Evolutionary conservation across 768 basidiomycete species (phyloP), one percentile per base, ranked within the genome.

Genomic region (Candolleomyces efflorescens): DNA sequence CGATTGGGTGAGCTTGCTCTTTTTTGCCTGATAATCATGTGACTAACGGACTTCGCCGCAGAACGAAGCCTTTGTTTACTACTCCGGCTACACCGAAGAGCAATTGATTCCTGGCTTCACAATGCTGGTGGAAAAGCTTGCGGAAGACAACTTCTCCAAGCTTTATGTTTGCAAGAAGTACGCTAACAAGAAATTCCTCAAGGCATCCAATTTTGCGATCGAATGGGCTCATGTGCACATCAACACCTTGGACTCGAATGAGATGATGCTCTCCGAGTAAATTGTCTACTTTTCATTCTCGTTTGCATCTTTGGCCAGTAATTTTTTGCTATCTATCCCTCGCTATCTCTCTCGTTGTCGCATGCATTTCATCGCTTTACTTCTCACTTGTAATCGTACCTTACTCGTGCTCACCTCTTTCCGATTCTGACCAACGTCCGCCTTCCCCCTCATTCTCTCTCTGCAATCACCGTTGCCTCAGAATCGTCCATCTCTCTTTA

Each of bases 111-210:
- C 85, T 5, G 96, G 95, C 18, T 88, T 94, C 63, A 75, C 83
- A 55, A 79, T 92, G 72, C 81, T 98, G 51, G 77, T 92, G 58
- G 90, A 94, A 70, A 89, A 92, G 69, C 79, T 99, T 46, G 77
- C 82, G 2, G 91, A 93, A 62, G 74, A 82, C 6, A 84, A 85
- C 63, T 98, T 98, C 71, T 78, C 84, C n/a, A 78, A 83, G 51
- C 84, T 88, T 64, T 93, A 94, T 73, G 88, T 94, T 39, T 95
- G 85, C 84, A 90, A 90, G 79, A 98, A 99, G 78, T 99, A 98
- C 72, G 86, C 93, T 46, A 84, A 91, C 81, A 97, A 95, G 86
- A 95, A 94, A 74, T 98, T 97, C 83, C 85, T 98, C 70, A 93
- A 96, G 73, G 96, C 90, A 27, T 87, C 89, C 18, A 71, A 82